Percentiles rank a stretch among this genome's conserved stretches.
phyloP scores from a whole-genome alignment of 2,329 filamentous ascomycete genomes.

The Verticillium albo-atrum region DNA sequence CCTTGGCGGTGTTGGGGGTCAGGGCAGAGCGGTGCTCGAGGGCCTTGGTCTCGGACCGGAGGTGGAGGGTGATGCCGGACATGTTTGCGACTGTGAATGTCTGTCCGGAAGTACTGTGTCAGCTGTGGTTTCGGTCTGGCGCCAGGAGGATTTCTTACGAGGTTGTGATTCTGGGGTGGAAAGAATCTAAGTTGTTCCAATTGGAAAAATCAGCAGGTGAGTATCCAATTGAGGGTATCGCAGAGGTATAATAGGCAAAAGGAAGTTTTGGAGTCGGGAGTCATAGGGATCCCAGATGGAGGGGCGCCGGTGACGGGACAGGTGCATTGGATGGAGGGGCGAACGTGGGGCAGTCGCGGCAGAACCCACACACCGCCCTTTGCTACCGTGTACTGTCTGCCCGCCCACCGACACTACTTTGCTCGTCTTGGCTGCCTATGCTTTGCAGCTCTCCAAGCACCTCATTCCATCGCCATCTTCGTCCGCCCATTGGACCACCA shows the following conservation, averaged over 20 bases:
- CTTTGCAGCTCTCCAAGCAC: no score
- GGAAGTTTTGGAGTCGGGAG: neutral
- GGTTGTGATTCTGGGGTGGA: neutral
- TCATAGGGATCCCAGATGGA: neutral
- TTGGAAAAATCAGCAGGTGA: neutral
- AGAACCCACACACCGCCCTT: neutral
- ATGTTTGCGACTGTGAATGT: constrained; percentile 4
- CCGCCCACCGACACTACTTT: neutral
- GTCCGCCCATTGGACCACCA: no score
- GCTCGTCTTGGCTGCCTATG: no score
- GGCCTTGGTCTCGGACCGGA: constrained; percentile 56
- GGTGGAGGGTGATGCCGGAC: constrained; percentile 33
- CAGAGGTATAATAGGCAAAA: neutral
- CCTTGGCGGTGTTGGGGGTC: constrained; percentile 42
- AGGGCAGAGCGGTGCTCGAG: constrained; percentile 49
- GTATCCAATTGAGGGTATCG: neutral
- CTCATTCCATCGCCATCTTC: no score
- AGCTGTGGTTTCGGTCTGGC: neutral
- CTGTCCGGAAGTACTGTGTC: neutral
- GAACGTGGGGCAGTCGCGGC: neutral
- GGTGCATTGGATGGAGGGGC: neutral
- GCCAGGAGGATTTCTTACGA: neutral
- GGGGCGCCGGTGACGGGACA: neutral
- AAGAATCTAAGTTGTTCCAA: neutral
- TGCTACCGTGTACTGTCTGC: neutral